phyloP scores from a whole-genome alignment of 306 rosid species.

The Cucurbita moschata region DNA sequence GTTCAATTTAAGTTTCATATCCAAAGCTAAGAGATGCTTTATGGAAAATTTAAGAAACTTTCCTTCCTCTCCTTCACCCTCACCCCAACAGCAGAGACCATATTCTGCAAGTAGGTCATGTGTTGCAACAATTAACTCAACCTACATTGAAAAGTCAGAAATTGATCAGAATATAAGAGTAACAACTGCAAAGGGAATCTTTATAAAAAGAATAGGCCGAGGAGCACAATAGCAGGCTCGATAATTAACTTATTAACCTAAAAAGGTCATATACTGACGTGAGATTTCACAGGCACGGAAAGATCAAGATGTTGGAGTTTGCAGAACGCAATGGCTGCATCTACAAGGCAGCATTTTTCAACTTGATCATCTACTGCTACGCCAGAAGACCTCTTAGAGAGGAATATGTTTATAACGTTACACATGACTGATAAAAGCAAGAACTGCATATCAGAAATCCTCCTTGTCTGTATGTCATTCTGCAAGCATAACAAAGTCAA shows the following conservation, averaged over 20 bases:
- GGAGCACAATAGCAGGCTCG: not conserved
- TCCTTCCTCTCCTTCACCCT: conserved; percentile 79
- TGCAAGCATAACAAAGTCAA: conserved; percentile 27
- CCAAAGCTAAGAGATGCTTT: conserved; percentile 83
- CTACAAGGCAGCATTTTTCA: conserved; percentile 68
- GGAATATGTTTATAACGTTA: conserved; percentile 41
- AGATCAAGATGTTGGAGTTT: conserved; percentile 78
- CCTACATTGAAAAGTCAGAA: conserved; percentile 32
- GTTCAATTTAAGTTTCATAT: conserved; percentile 68
- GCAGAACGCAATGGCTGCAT: conserved; percentile 75
- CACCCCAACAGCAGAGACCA: conserved; percentile 86
- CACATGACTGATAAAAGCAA: conserved; percentile 69
- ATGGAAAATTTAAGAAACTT: conserved; percentile 87
- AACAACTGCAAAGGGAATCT: not conserved
- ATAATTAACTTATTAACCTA: conserved; percentile 4
- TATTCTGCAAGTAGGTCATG: conserved; percentile 91
- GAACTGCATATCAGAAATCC: conserved; percentile 62
- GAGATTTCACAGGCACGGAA: conserved; percentile 46
- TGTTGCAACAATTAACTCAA: conserved; percentile 81
- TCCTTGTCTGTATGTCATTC: conserved; percentile 42
- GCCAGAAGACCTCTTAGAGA: conserved; percentile 41
- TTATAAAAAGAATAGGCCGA: not conserved
- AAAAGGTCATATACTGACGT: conserved; percentile 35
- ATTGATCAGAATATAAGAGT: not conserved
- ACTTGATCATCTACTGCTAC: conserved; percentile 35